These are phyloP conservation scores for Exidia glandulosa DNA, from an alignment of 768 basidiomycete species.

Conservation along the genomic window DNA sequence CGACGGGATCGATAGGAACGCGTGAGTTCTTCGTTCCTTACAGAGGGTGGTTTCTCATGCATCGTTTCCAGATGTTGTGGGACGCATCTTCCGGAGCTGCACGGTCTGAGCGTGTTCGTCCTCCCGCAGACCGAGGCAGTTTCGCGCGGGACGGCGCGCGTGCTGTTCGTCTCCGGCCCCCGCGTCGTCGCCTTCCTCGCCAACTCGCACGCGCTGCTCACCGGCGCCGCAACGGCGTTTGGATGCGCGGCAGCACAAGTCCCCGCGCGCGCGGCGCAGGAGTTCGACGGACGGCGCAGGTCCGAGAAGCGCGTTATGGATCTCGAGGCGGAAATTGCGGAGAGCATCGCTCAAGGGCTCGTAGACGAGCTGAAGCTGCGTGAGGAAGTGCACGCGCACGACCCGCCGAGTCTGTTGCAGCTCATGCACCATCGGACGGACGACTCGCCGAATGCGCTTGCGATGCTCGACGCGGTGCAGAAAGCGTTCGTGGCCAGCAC, in stretches of 20 bases:
- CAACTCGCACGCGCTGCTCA: constrained; percentile 44
- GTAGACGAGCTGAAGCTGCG: constrained; percentile 22
- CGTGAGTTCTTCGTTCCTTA: constrained; percentile 34
- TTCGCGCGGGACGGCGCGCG: constrained; percentile 54
- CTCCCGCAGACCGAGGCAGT: constrained; percentile 58
- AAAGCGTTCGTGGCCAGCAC: constrained; percentile 28
- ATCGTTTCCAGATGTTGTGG: constrained; percentile 53
- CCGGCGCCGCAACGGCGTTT: constrained; percentile 45
- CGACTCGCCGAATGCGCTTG: constrained; percentile 46
- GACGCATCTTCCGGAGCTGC: constrained; percentile 71
- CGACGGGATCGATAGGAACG: constrained; percentile 70
- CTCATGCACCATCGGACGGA: constrained; percentile 46
- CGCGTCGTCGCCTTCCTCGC: constrained; percentile 56
- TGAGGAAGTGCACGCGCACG: constrained; percentile 13
- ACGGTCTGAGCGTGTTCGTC: constrained; percentile 62
- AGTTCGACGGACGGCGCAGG: constrained; percentile 55
- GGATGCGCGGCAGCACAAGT: constrained; percentile 60
- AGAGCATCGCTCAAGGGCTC: constrained; percentile 31
- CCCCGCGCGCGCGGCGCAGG: constrained; percentile 54
- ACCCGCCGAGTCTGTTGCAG: constrained; percentile 13
- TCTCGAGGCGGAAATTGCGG: constrained; percentile 55
- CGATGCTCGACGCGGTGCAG: constrained; percentile 48
- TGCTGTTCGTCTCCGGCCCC: constrained; percentile 77
- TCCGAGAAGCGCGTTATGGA: constrained; percentile 60
- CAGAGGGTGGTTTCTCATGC: too few species aligned